Percentiles rank a stretch among this genome's conserved stretches.
phyloP scores from a whole-genome alignment of 768 basidiomycete species.

The Mycena leptocephala region DNA sequence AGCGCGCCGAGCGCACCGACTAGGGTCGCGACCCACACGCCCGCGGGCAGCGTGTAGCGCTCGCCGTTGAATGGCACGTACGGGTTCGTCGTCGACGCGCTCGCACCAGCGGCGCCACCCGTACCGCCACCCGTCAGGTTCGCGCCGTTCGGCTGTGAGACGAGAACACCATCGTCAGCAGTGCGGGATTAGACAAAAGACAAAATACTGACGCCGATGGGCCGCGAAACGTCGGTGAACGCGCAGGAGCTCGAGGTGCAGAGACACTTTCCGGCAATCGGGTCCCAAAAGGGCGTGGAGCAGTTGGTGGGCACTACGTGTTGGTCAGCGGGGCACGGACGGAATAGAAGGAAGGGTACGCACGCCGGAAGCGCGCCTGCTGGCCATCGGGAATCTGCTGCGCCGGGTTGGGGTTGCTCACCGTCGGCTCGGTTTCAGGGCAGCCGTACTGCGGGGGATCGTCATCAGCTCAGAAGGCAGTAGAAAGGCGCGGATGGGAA shows the following conservation, averaged over 20 bases:
- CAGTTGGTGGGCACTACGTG: slow-evolving; percentile 62
- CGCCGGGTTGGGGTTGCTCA: slow-evolving; percentile 76
- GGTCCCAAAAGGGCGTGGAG: no score
- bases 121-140: slow-evolving; percentile 73
- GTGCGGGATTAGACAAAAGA: neutral
- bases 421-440: slow-evolving; percentile 68
- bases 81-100: slow-evolving; percentile 46
- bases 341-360: neutral
- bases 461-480: neutral
- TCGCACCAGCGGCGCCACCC: slow-evolving; percentile 46
- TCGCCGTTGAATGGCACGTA: slow-evolving; percentile 67
- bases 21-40: slow-evolving; percentile 30
- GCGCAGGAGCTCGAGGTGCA: no score
- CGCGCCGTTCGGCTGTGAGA: slow-evolving; percentile 58
- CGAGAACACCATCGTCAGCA: neutral
- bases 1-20: slow-evolving; percentile 33
- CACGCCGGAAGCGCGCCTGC: slow-evolving; percentile 70
- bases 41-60: slow-evolving; percentile 18
- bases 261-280: no score
- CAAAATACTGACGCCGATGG: slow-evolving; percentile 48
- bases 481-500: neutral
- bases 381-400: slow-evolving; percentile 66
- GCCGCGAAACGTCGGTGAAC: no score
- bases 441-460: slow-evolving; percentile 75
- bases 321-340: neutral